Evolutionary conservation across 257 asterid species (phyloP), one percentile per base, ranked within the genome.

Genomic region (Solanum chilense): DNA sequence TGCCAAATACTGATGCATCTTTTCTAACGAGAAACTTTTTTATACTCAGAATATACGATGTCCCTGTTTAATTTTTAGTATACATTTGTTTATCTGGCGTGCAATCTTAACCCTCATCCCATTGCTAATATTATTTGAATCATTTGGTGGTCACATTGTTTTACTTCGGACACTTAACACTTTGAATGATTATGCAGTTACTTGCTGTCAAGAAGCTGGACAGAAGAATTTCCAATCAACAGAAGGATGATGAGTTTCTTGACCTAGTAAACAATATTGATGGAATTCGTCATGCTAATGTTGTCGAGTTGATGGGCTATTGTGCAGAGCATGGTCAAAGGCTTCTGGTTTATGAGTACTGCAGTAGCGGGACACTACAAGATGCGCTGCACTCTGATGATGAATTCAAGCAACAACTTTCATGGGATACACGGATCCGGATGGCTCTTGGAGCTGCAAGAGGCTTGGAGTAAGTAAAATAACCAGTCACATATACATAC

Each of bases 361-460:
- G 99, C 88, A 85, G 90, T 87, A 91, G 89, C 37, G 98, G 98
- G 69, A 93, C 99, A 66, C 90, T 97, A 87, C 94, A 91, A 86
- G 99, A 97, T 88, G 98, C 99, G 41, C 87, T 97, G 83, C 98
- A 97, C 91, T 92, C 96, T 15, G 99, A 95, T 20, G 96, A 95
- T 68, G 98, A 97, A 60, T 91, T 93, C 77, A 94, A 94, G 91
- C 93, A 89, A 80, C 88, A 92, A 25, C 96, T 97, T 86, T 91
- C 98, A 21, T 97, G 99, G 99, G 95, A 97, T 90, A 91, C 90
- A 29, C 98, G 99, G 64, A 92, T 97, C 89, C 90, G 98, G 88
- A 93, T 97, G 98, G 98, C 98, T 35, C 97, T 97, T 86, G 98
- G 98, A 89, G 98, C 98, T 92, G 99, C 99, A 82, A 93, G 99